Evolutionary conservation across 2,329 filamentous ascomycete species (phyloP).

Genomic region (Emergomyces orientalis): DNA sequence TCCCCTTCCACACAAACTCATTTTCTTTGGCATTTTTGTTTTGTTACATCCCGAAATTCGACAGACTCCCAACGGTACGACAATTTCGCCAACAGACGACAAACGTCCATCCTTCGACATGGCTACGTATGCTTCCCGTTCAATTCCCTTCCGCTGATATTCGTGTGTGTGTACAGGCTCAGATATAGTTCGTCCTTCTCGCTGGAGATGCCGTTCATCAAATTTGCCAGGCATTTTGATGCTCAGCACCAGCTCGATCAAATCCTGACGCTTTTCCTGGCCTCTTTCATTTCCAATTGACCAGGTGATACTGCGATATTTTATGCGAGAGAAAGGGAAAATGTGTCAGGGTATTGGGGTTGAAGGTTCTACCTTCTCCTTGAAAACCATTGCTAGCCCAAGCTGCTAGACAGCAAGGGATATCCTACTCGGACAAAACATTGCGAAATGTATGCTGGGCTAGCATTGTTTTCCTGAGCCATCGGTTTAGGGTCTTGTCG

Average conservation of each 20-base stretch:
- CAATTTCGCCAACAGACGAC: slow-evolving; percentile 28
- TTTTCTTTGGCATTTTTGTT: slow-evolving; percentile 13
- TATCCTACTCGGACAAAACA: slow-evolving; percentile 11
- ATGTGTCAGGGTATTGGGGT: slow-evolving; percentile 63
- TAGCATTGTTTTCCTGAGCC: slow-evolving; percentile 47
- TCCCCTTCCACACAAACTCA: slow-evolving; percentile 29
- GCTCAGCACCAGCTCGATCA: slow-evolving; percentile 66
- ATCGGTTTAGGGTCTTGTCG: slow-evolving; percentile 60
- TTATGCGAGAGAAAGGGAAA: slow-evolving; percentile 22
- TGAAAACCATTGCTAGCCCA: slow-evolving; percentile 62
- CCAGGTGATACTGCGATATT: slow-evolving; percentile 7
- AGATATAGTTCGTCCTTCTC: slow-evolving; percentile 74
- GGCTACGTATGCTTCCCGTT: slow-evolving; percentile 50
- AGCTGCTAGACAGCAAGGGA: slow-evolving; percentile 21
- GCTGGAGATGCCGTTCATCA: slow-evolving; percentile 50
- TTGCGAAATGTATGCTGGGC: slow-evolving; percentile 29
- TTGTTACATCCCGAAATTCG: slow-evolving; percentile 21
- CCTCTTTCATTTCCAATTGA: slow-evolving; percentile 16
- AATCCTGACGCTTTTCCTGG: slow-evolving; percentile 42
- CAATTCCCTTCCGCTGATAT: slow-evolving; percentile 29
- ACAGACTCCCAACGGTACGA: slow-evolving; percentile 21
- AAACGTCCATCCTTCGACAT: slow-evolving; percentile 45
- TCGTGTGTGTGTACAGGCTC: slow-evolving; percentile 43
- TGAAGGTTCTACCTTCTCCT: slow-evolving; percentile 63
- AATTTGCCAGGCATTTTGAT: slow-evolving; percentile 23